Base-by-base conservation (phyloP, 768 basidiomycete genomes). In the Leucocoprinus birnbaumii region DNA sequence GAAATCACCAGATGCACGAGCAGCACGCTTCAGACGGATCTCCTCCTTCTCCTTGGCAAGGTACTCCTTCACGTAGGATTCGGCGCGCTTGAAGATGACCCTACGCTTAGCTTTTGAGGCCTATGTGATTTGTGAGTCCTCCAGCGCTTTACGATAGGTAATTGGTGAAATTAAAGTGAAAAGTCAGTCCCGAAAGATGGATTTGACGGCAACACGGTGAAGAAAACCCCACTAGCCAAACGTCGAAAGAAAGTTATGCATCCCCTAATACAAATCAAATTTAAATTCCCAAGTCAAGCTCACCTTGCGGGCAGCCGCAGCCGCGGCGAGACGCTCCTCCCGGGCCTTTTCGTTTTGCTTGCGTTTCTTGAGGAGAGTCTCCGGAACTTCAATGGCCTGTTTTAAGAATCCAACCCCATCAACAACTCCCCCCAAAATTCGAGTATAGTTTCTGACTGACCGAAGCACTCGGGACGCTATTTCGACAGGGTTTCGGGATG, bases 291-390 rank as follows among this genome's bases (percentile, higher is more conserved):
- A 57, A 54, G 13, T 38, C n/a, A 16, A 16, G 53, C 86, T 71
- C 70, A 95, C 94, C 87, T 95, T 95, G 69, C 90, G 88, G 61
- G 94, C 93, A 63, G 87, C 87, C 40, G 77, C 70, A 21, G 90
- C 91, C 58, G 90, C 89, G 62, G 79, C 85, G 62, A 96, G 80
- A 65, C 91, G 92, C 69, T 96, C 94, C 79, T 95, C 94, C 67
- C 93, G 83, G 60, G 88, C 89, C 81, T 95, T 95, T 81, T 96
- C 93, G 68, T 87, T 95, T 78, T 94, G 90, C 80, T 95, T 94
- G 78, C 95, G 87, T 82, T 96, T 98, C 85, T 97, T 98, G 80
- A 98, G 92, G 80, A 98, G 87, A 69, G 95, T 98, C 87, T 97
- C 95, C 73, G 95, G 95, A 77, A 96, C 95, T 85, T 95, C 90